Evolutionary conservation across 2,329 filamentous ascomycete genomes (phyloP), one percentile per base, ranked within the genome.

Genomic region (Phyllosticta ampelicida): DNA sequence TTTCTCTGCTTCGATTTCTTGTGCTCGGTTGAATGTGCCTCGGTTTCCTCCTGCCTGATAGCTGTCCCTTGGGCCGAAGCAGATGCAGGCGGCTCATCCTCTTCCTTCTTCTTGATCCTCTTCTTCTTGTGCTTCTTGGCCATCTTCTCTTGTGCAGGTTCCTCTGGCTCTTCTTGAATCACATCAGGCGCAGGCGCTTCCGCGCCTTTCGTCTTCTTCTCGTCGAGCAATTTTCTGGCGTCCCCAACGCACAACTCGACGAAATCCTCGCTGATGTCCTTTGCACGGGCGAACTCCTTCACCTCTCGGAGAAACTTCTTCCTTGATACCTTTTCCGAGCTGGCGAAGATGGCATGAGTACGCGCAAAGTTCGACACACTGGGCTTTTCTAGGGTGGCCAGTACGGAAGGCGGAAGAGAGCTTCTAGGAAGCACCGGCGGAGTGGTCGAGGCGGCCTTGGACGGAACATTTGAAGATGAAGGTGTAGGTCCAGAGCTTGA

Each of bases 301-400:
- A 57, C 55, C 28, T 52, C 55, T 21, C 28, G 20, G n/a, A 57
- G n/a, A 19, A 29, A 55, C 11, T 50, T 30, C 48, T 48, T 29
- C 1, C 18, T 18, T 11, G 10, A 26, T 13, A 52, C 16, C 20
- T 44, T 23, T 20, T 30, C 49, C 8, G 13, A 19, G 19, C 10
- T 21, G 10, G 9, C 36, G 10, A n/a, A 52, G 21, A 21, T 20
- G 36, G 13, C 13, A n/a, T 44, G 36, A n/a, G 16, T 28, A 9
- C 20, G 28, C 1, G 55, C 55, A 18, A 53, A 53, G 10, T 28
- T 18, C 16, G 28, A 3, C 3, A 57, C 36, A 19, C 55, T 52
- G 9, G 49, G 50, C 13, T 20, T 57, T 10, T 48, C 11, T 16
- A 57, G 11, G 3, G 55, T 28, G 9, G 21, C n/a, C 11, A 29